Percentiles rank a stretch among this genome's conserved stretches.
These are phyloP conservation scores for Gossypium mustelinum DNA, from an alignment of 345 rosid genomes.

Conservation along the genomic window DNA sequence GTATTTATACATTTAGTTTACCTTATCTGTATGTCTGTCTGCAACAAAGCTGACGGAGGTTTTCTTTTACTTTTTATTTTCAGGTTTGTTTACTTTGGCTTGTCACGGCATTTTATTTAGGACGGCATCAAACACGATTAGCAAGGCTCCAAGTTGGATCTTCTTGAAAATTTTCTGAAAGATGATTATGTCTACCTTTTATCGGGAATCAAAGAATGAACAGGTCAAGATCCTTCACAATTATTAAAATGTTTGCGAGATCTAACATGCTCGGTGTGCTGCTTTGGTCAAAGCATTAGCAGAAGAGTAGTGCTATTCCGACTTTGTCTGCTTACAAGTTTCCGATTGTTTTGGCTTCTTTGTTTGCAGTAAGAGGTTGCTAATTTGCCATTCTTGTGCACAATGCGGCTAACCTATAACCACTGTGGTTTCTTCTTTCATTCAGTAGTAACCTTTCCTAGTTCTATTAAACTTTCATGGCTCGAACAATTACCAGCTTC, in stretches of 20 bases:
- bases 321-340: not conserved
- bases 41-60: not conserved
- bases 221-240: not conserved
- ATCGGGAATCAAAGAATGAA: not conserved
- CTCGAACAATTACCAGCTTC: not conserved
- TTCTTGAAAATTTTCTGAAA: conserved; percentile 12
- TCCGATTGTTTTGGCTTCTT: not conserved
- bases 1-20: not conserved
- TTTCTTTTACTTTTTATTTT: conserved; percentile 5
- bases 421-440: not conserved
- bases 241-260: not conserved
- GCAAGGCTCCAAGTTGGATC: conserved; percentile 48
- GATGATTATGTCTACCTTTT: not conserved
- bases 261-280: not conserved
- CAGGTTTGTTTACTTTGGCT: conserved; percentile 76
- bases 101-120: conserved; percentile 67
- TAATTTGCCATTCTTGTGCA: not conserved
- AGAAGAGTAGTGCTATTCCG: not conserved
- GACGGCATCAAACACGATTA: conserved; percentile 63
- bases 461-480: not conserved
- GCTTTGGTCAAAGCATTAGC: not conserved
- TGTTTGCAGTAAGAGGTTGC: not conserved
- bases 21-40: not conserved
- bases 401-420: not conserved
- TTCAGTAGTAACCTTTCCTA: not conserved